Evolutionary conservation across 2,329 filamentous ascomycete genomes (phyloP).

Genomic region (Alternaria atra): DNA sequence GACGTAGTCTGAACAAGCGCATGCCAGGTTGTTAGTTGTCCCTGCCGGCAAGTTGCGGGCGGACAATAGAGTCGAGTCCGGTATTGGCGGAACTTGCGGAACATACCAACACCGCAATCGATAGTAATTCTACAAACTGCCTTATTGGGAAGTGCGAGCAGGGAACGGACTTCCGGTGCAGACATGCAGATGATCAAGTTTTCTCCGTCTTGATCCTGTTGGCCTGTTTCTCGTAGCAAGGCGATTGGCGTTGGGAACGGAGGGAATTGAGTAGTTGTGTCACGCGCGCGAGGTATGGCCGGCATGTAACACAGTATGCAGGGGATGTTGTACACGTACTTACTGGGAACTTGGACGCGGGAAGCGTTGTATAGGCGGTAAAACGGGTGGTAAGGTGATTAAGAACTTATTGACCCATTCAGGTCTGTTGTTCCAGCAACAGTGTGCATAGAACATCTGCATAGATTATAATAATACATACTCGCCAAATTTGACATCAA

Average conservation of each 20-base stretch:
- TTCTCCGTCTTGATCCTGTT: neutral
- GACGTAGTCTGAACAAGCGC: neutral
- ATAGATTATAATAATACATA: conserved; percentile 3
- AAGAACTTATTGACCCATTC: neutral
- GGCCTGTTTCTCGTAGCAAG: neutral
- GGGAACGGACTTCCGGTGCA: neutral
- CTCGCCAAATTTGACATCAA: neutral
- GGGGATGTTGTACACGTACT: neutral
- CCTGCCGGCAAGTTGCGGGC: neutral
- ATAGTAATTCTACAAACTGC: conserved; percentile 8
- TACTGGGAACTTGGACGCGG: neutral
- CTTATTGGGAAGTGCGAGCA: conserved; percentile 15
- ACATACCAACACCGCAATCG: conserved; percentile 20
- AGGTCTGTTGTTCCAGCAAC: neutral
- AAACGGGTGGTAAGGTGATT: neutral
- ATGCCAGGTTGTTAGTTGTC: neutral
- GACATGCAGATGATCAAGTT: neutral
- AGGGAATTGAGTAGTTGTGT: neutral
- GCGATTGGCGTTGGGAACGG: neutral
- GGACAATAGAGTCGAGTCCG: neutral
- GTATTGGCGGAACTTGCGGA: conserved; percentile 13
- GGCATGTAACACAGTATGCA: neutral
- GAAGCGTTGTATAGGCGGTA: neutral
- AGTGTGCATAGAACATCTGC: neutral
- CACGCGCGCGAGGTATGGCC: neutral